Base-by-base conservation (phyloP, 768 basidiomycete genomes). In the Fomitopsis pulvina region DNA sequence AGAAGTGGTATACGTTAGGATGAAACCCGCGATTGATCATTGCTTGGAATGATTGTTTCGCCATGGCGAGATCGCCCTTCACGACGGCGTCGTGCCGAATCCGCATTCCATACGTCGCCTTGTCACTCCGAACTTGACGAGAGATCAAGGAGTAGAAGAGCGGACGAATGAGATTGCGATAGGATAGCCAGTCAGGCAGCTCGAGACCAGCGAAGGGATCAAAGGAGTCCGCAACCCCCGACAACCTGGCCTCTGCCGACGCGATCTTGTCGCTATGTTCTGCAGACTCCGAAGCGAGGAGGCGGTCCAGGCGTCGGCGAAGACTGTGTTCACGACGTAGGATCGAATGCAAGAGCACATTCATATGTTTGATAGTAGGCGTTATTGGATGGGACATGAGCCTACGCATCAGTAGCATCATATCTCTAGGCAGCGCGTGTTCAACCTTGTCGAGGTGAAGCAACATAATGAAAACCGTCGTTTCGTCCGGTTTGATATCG, bases 1-100 rank as follows among this genome's bases (percentile, higher is more conserved):
- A 71, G 57, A 81, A 84, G 65, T 93, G 91, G 60, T 87, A 79
- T 48, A 72, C 71, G 58, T 80, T 85, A 9, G 87, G 83, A 42
- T 77, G 78, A 48, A 93, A 71, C 9, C 90, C 90, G 50, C 79
- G 79, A 43, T 72, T 69, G 45, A 87, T 62, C 71, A 92, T 76
- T 18, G 69, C 62, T 20, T 75, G 70, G 55, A 89, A 83, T 32
- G 81, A 64, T 10, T 71, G 69, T 46, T 75, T 66, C 6, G 85
- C 81, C 51, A 47, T 39, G 4, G 42, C 45, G 41, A 52, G 37
- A 56, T 86, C 77, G 37, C 69, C 59, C 49, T 74, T 73, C 40
- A 77, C 62, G 18, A 80, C 69, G 7, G 75, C 79, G 52, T 87
- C 81, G 41, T 80, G 77, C 52, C 74, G 69, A 50, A 92, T 79